These are phyloP conservation scores for Lichtheimia ornata DNA, from an alignment of 371 early-diverging fungal genomes.

Conservation along the genomic window DNA sequence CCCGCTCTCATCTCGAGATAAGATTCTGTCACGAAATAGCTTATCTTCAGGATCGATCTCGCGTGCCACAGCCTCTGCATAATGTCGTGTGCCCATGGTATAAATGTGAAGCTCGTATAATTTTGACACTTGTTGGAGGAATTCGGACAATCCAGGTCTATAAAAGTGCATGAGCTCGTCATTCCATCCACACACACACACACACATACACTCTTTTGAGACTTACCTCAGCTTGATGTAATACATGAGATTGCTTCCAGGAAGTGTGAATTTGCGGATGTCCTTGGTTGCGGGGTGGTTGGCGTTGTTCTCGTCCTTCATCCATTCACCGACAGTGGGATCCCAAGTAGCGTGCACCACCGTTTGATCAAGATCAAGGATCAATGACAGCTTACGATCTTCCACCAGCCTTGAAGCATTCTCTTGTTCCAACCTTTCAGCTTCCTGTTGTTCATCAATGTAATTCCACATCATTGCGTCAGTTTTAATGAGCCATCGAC, in stretches of 20 bases:
- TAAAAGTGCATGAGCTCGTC: not conserved
- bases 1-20: slow-evolving; percentile 96
- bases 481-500: not conserved
- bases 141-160: slow-evolving; percentile 80
- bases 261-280: slow-evolving; percentile 75
- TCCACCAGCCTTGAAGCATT: slow-evolving; percentile 67
- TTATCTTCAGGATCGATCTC: slow-evolving; percentile 86
- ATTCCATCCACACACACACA: not conserved
- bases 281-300: slow-evolving; percentile 64
- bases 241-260: slow-evolving; percentile 68
- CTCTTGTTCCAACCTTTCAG: slow-evolving; percentile 74
- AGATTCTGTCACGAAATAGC: slow-evolving; percentile 88
- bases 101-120: slow-evolving; percentile 97
- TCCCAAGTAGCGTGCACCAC: slow-evolving; percentile 96
- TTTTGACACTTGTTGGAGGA: slow-evolving; percentile 69
- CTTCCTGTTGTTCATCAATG: slow-evolving; percentile 60
- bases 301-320: slow-evolving; percentile 69
- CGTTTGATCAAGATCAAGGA: slow-evolving; percentile 99
- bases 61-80: slow-evolving; percentile 89
- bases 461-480: not conserved
- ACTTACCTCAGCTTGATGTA: slow-evolving; percentile 81
- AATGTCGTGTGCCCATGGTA: slow-evolving; percentile 97
- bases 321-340: slow-evolving; percentile 79
- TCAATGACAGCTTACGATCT: slow-evolving; percentile 83
- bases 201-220: not conserved